phyloP scores from a whole-genome alignment of 2,329 filamentous ascomycete genomes.

The Phoma sp. region DNA sequence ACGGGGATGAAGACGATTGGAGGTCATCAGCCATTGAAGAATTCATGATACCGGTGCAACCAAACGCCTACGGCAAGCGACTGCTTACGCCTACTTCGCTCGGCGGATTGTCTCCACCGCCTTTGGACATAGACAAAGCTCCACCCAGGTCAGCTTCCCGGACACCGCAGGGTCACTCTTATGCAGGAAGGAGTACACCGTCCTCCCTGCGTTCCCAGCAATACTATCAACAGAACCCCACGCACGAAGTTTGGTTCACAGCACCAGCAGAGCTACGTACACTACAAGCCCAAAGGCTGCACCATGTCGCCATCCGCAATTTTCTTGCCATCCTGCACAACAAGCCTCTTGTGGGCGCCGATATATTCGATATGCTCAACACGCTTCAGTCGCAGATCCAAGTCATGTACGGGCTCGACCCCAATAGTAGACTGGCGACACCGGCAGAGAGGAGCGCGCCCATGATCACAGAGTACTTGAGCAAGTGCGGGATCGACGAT shows the following conservation, averaged over 20 bases:
- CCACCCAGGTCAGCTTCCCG: not conserved
- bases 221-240: slow-evolving; percentile 28
- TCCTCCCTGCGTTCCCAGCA: slow-evolving; percentile 23
- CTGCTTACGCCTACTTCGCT: slow-evolving; percentile 37
- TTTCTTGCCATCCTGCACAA: slow-evolving; percentile 70
- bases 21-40: slow-evolving; percentile 29
- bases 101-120: slow-evolving; percentile 33
- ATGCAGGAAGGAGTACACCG: slow-evolving; percentile 16
- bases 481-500: slow-evolving; percentile 66
- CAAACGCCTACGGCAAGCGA: slow-evolving; percentile 26
- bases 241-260: slow-evolving; percentile 65
- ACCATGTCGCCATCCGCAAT: slow-evolving; percentile 72
- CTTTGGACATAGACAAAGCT: slow-evolving; percentile 36
- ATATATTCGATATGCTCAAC: slow-evolving; percentile 66
- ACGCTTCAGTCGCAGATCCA: slow-evolving; percentile 68
- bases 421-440: slow-evolving; percentile 29
- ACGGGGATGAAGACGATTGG: slow-evolving; percentile 44
- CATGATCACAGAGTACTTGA: slow-evolving; percentile 67
- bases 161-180: slow-evolving; percentile 16
- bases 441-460: slow-evolving; percentile 57
- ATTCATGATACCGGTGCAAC: slow-evolving; percentile 21
- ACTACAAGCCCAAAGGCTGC: slow-evolving; percentile 58
- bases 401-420: slow-evolving; percentile 58
- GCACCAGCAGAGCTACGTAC: slow-evolving; percentile 57
- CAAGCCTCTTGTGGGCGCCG: slow-evolving; percentile 68